Percentiles rank a stretch among this genome's conserved stretches.
phyloP scores from a whole-genome alignment of 306 rosid species.

The Bauhinia variegata region DNA sequence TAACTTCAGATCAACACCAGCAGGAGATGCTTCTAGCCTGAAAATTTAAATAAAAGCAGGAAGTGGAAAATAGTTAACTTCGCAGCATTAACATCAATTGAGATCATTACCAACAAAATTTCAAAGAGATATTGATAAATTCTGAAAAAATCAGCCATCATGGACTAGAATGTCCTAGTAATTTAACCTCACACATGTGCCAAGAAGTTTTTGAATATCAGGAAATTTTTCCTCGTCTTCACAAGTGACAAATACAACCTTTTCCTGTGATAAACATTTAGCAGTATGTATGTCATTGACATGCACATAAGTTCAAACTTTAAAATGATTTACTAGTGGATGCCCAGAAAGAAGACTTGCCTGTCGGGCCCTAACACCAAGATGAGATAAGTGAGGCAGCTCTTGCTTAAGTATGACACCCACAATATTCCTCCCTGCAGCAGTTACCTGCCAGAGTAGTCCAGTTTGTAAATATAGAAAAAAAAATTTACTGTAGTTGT shows the following conservation, averaged over 20 bases:
- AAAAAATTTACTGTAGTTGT: neutral
- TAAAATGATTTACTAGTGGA: constrained; percentile 11
- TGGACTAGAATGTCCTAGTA: constrained; percentile 27
- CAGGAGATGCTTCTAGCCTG: constrained; percentile 85
- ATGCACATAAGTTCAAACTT: constrained; percentile 8
- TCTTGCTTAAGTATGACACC: constrained; percentile 91
- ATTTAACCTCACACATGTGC: constrained; percentile 69
- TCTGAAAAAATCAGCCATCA: constrained; percentile 19
- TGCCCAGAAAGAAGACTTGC: constrained; percentile 51
- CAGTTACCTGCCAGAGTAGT: constrained; percentile 73
- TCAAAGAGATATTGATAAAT: constrained; percentile 20
- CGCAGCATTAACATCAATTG: constrained; percentile 20
- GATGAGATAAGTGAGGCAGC: constrained; percentile 98
- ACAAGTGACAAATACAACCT: constrained; percentile 90
- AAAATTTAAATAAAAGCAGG: constrained; percentile 32
- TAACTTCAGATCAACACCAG: constrained; percentile 60
- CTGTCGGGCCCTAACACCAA: constrained; percentile 97
- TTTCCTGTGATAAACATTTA: constrained; percentile 68
- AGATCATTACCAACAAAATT: constrained; percentile 34
- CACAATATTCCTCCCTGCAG: constrained; percentile 85
- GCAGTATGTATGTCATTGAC: constrained; percentile 19
- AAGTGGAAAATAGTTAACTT: constrained; percentile 33
- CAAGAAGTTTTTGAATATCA: constrained; percentile 58
- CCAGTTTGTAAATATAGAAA: constrained; percentile 29
- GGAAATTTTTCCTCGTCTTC: constrained; percentile 79